Base-by-base conservation (phyloP, 2,329 filamentous ascomycete genomes). In the Colletotrichum zoysiae region DNA sequence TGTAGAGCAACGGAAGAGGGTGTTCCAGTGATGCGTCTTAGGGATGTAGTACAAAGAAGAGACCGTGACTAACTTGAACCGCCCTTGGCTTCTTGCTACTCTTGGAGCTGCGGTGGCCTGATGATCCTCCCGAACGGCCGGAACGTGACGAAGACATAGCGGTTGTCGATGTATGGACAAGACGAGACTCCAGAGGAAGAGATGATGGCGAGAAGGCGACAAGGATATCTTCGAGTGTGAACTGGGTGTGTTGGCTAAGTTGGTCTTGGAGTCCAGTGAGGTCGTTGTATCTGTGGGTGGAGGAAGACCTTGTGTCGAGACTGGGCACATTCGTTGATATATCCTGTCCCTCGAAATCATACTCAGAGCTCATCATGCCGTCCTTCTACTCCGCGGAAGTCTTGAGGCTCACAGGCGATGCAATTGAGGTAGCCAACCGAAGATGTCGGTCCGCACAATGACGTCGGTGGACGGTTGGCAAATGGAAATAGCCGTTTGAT, bases 101-200 rank as follows among this genome's bases (percentile, higher is more conserved):
- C 33, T 75, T 75, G 64, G 75, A 77, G 70, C 76, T 75, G 61
- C 72, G 70, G 38, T 73, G 71, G 35, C 76, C 69, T 23, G 73
- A 70, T 33, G 67, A 75, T 51, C 65, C 71, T 33, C 74, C 68
- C 38, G 74, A 75, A 12, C 77, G 75, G 33, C 70, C 58, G 16
- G 78, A 79, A 55, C 77, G 75, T 26, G 78, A 80, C 53, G 78
- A 78, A 42, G 78, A 78, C 77, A 80, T 80, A 65, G 20, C 71
- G 38, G 51, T n/a, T 35, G 57, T 23, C n/a, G 50, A 11, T 62
- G 30, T n/a, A 42, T 20, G 48, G 30, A 40, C 60, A 57, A 38
- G 30, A 42, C n/a, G 57, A 46, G 56, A 66, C 40, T 57, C 38
- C 16, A 53, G 48, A 40, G 50, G n/a, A 38, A 30, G 26, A 3